Evolutionary conservation across 2,329 filamentous ascomycete genomes (phyloP), one percentile per base, ranked within the genome.

Genomic region (Scytalidium lignicola): DNA sequence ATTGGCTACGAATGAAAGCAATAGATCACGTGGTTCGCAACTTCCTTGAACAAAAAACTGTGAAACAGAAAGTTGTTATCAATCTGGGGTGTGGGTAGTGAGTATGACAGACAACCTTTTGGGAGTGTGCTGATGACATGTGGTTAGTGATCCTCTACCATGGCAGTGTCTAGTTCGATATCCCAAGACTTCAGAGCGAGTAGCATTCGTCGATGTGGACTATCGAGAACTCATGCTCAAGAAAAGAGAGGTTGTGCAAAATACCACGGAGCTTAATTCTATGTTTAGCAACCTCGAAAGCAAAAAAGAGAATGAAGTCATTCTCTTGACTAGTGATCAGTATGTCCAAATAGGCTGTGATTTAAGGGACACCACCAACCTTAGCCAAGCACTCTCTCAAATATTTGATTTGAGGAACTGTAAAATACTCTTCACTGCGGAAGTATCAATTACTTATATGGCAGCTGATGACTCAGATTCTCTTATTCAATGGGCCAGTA

Each of bases 401-500:
- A 74, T 85, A 41, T 63, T 89, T 2, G 71, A 84, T 37, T 63
- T 85, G 15, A 63, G 75, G 1, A 70, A 79, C 7, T 82, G 79
- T 51, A 74, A 77, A 2, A 77, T 96, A 2, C 71, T 96, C 20
- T 95, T 93, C 59, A 78, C 90, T 21, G 90, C 90, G 1, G 92
- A 97, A 67, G 90, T 96, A 13, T 95, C 90, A 3, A 80, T 95
- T 39, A 93, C 90, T 1, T 95, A 95, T 60, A 95, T 96, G 88
- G 82, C 90, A 49, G 80, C 82, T 2, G 66, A 78, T 19, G 82
- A 82, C 39, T 83, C 90, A 5, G 85, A 96, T 70, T 74, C 77
- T 15, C 73, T 96, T 8, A 83, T 96, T 23, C 65, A 74, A 45
- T 96, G 90, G 90, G 85, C 87, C n/a, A 80, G 82, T 48, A 79